phyloP scores from a whole-genome alignment of 257 asterid species.

The Parsonsia alboflavescens region DNA sequence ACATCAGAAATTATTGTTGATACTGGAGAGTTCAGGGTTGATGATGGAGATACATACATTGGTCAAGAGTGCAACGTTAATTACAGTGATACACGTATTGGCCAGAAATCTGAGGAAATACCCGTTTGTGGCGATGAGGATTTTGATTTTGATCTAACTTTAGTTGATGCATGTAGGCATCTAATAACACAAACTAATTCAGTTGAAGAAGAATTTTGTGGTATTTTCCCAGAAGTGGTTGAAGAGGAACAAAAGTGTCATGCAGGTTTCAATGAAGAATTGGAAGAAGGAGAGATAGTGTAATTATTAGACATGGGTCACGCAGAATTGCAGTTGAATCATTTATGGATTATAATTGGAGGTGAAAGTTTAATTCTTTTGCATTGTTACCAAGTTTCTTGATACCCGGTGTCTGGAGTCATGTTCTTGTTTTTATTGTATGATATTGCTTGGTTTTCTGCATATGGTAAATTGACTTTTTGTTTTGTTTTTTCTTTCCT shows the following conservation, averaged over 20 bases:
- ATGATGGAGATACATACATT: constrained; percentile 5
- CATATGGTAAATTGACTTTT: not conserved
- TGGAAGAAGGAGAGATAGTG: constrained; percentile 85
- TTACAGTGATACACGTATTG: constrained; percentile 1
- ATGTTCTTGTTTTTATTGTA: no score
- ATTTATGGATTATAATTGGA: not conserved
- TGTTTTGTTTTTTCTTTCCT: no score
- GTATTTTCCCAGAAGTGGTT: constrained; percentile 20
- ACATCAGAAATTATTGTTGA: constrained; percentile 11
- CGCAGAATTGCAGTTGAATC: not conserved
- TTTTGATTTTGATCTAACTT: constrained; percentile 39
- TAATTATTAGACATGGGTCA: constrained; percentile 3
- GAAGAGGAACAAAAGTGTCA: constrained; percentile 19
- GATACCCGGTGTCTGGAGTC: no score
- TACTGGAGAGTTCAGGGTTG: not conserved
- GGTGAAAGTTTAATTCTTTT: not conserved
- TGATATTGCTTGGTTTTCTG: no score
- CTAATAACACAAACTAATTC: constrained; percentile 24
- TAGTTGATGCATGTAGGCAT: constrained; percentile 32
- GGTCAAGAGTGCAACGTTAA: constrained; percentile 5
- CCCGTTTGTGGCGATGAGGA: constrained; percentile 35
- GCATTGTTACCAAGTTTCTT: not conserved
- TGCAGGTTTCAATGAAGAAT: constrained; percentile 38
- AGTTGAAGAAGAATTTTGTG: constrained; percentile 39
- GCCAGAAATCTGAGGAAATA: constrained; percentile 29